These are phyloP conservation scores for Phyllosticta capitalensis DNA, from an alignment of 2,329 filamentous ascomycete species.

Conservation along the genomic window DNA sequence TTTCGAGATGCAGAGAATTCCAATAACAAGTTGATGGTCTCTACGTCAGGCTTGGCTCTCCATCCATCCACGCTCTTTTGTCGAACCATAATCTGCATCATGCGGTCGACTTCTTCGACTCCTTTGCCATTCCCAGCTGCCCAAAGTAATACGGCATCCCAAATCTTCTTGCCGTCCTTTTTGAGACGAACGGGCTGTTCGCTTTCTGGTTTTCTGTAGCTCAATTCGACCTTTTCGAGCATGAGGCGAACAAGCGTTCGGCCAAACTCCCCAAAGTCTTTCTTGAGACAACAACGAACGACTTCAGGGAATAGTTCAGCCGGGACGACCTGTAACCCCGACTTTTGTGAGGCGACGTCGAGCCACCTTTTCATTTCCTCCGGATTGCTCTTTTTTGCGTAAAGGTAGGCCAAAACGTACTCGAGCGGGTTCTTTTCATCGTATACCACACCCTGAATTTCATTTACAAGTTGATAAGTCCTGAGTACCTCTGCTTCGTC, in stretches of 20 bases:
- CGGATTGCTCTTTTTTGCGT: conserved; percentile 48
- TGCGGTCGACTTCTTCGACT: conserved; percentile 61
- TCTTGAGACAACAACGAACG: conserved; percentile 1
- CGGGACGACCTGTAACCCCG: not conserved
- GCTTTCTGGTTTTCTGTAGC: not conserved
- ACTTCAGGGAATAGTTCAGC: not conserved
- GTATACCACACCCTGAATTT: conserved; percentile 28
- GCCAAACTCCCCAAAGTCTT: conserved; percentile 2
- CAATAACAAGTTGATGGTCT: conserved; percentile 69
- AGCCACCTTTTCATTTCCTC: conserved; percentile 61
- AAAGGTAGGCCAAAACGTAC: conserved; percentile 50
- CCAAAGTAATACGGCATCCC: conserved; percentile 69
- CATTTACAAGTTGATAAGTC: conserved; percentile 45
- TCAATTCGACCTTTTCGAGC: conserved; percentile 3
- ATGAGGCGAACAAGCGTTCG: conserved; percentile 1
- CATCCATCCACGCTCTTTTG: conserved; percentile 38
- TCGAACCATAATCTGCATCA: conserved; percentile 58
- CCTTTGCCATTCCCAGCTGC: conserved; percentile 62
- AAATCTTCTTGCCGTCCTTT: conserved; percentile 22
- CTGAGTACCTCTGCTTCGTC: conserved; percentile 49
- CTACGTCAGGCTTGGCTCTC: conserved; percentile 49
- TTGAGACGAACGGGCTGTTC: not conserved
- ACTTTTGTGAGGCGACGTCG: conserved; percentile 39
- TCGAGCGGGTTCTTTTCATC: conserved; percentile 26
- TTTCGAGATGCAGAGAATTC: conserved; percentile 59